Evolutionary conservation across 495 filamentous ascomycete species (phyloP).

Genomic region (Monascus purpureus): DNA sequence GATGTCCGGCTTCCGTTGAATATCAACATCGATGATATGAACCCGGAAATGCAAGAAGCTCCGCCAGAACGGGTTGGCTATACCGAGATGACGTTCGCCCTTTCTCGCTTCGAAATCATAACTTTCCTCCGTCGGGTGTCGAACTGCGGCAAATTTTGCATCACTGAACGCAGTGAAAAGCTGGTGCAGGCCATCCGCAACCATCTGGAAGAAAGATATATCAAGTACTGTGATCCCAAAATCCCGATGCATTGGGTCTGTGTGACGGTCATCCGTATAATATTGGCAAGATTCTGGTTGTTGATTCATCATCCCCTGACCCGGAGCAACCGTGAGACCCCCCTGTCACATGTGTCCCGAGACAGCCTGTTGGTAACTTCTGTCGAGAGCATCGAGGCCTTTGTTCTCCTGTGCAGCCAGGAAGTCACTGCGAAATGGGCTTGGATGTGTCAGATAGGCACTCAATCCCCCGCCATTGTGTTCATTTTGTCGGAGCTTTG

Average conservation of each 20-base stretch:
- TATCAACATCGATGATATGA: slow-evolving; percentile 67
- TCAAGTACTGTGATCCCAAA: slow-evolving; percentile 43
- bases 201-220: slow-evolving; percentile 45
- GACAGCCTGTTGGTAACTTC: slow-evolving; percentile 62
- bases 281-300: slow-evolving; percentile 57
- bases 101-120: slow-evolving; percentile 54
- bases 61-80: slow-evolving; percentile 43
- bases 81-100: slow-evolving; percentile 70
- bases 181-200: slow-evolving; percentile 50
- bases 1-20: slow-evolving; percentile 66
- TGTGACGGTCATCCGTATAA: slow-evolving; percentile 51
- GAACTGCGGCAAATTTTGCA: slow-evolving; percentile 11
- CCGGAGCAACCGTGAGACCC: slow-evolving; percentile 16
- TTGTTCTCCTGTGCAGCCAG: slow-evolving; percentile 46
- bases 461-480: slow-evolving; percentile 70
- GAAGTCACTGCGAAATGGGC: slow-evolving; percentile 50
- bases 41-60: slow-evolving; percentile 44
- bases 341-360: slow-evolving; percentile 41
- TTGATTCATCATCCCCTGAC: slow-evolving; percentile 46
- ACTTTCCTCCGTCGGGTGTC: slow-evolving; percentile 27
- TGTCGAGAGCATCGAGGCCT: slow-evolving; percentile 65
- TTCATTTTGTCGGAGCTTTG: slow-evolving; percentile 64
- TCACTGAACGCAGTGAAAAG: slow-evolving; percentile 39
- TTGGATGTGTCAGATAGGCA: slow-evolving; percentile 73
- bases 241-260: slow-evolving; percentile 57